Evolutionary conservation across 164 flowering plant species (phyloP).

Genomic region (Tinospora cordifolia): DNA sequence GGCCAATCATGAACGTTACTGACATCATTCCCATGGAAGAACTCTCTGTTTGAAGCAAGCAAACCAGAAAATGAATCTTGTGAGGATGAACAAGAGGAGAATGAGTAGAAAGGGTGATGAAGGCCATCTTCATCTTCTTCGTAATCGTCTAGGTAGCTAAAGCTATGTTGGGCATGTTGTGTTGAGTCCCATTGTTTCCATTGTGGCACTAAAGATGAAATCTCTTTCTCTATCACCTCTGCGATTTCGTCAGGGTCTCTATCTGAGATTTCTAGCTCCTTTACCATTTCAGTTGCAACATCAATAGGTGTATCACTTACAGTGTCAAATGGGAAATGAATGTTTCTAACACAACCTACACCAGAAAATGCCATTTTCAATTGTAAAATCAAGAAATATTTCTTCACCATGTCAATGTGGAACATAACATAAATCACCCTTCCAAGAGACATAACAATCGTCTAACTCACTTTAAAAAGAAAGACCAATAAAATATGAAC

Average conservation of each 20-base stretch:
- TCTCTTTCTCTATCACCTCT: constrained; percentile 59
- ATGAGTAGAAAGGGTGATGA: constrained; percentile 36
- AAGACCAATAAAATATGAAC: too few species aligned
- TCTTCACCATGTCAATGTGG: too few species aligned
- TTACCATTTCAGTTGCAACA: constrained; percentile 83
- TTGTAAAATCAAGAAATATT: too few species aligned
- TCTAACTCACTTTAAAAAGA: too few species aligned
- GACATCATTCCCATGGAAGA: constrained; percentile 10
- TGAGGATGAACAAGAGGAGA: constrained; percentile 48
- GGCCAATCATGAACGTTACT: constrained; percentile 27
- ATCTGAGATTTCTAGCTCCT: constrained; percentile 64
- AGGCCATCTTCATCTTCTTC: constrained; percentile 21
- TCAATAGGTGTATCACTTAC: constrained; percentile 60
- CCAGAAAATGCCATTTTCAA: not conserved
- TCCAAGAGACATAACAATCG: too few species aligned
- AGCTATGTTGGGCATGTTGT: constrained; percentile 30
- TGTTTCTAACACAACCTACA: constrained; percentile 45
- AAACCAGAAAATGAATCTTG: constrained; percentile 37
- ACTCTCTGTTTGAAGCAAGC: constrained; percentile 14
- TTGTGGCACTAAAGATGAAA: constrained; percentile 44
- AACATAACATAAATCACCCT: too few species aligned
- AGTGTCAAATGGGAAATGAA: constrained; percentile 66
- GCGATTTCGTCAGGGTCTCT: constrained; percentile 66
- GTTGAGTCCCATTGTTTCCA: constrained; percentile 33
- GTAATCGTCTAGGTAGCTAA: constrained; percentile 33